Evolutionary conservation across 352 stramenopile species (phyloP).

Genomic region (Phytophthora multivora): DNA sequence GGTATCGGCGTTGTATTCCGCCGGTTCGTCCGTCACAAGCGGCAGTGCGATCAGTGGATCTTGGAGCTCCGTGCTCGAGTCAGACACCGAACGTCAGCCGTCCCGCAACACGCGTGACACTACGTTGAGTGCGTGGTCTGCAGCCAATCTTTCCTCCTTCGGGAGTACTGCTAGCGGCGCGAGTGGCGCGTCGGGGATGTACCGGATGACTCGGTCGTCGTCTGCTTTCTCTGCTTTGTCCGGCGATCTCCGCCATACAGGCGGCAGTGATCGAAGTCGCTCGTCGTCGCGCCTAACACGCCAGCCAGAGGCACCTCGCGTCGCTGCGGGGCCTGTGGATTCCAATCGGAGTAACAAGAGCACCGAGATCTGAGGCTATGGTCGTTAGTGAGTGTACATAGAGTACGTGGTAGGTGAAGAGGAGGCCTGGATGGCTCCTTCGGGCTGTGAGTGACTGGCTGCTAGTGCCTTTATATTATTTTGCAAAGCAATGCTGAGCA

Average conservation of each 20-base stretch:
- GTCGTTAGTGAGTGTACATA: constrained; percentile 36
- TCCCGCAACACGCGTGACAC: constrained; percentile 77
- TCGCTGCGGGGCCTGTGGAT: constrained; percentile 11
- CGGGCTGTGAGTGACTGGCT: constrained; percentile 26
- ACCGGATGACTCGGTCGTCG: constrained; percentile 24
- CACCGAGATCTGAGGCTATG: constrained; percentile 30
- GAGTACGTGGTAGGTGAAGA: constrained; percentile 21
- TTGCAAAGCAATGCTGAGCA: constrained; percentile 11
- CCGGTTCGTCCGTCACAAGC: constrained; percentile 56
- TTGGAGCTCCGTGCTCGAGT: constrained; percentile 81
- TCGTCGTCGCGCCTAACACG: constrained; percentile 8
- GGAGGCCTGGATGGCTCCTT: constrained; percentile 12
- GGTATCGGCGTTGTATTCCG: constrained; percentile 36
- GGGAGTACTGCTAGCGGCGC: constrained; percentile 27
- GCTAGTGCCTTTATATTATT: constrained; percentile 37
- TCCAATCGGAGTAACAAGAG: constrained; percentile 30
- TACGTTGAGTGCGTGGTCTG: constrained; percentile 62
- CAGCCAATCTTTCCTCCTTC: constrained; percentile 46
- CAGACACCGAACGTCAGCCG: constrained; percentile 48
- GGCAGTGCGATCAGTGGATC: constrained; percentile 54
- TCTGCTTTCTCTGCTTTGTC: constrained; percentile 17
- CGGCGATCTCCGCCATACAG: constrained; percentile 15
- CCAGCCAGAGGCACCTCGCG: constrained; percentile 5
- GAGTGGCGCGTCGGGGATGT: constrained; percentile 13
- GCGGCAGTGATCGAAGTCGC: constrained; percentile 21